These are phyloP conservation scores for Chlorella sp. DNA, from an alignment of 139 green algal species.

Conservation along the genomic window DNA sequence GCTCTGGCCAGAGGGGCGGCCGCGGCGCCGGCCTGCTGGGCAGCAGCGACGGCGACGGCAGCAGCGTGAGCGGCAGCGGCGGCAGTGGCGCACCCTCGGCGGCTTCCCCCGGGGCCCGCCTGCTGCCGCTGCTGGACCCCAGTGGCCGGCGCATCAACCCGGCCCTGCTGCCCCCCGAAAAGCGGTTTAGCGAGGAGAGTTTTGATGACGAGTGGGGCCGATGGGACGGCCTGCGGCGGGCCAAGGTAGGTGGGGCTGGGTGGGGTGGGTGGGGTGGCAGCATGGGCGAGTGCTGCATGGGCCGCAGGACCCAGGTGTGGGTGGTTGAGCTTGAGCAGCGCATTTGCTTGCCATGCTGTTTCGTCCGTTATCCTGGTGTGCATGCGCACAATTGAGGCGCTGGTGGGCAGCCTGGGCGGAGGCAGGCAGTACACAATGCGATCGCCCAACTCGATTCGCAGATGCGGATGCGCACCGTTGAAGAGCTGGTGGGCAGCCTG, in stretches of 20 bases:
- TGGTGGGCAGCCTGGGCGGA: too few species aligned
- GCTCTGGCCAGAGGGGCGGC: not conserved
- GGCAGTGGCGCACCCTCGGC: not conserved
- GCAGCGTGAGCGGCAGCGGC: not conserved
- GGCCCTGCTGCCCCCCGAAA: slow-evolving; percentile 38
- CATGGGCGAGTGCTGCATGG: not conserved
- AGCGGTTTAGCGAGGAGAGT: not conserved
- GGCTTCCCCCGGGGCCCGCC: not conserved
- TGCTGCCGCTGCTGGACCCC: slow-evolving; percentile 62
- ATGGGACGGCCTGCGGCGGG: slow-evolving; percentile 12
- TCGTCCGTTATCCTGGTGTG: too few species aligned
- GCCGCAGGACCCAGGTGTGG: too few species aligned
- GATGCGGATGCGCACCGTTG: slow-evolving; percentile 29
- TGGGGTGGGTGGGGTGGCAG: too few species aligned
- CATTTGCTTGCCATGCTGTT: too few species aligned
- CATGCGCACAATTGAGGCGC: too few species aligned
- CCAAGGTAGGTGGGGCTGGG: not conserved
- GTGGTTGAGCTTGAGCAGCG: too few species aligned
- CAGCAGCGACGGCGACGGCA: not conserved
- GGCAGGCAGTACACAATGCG: too few species aligned
- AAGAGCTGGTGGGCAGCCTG: slow-evolving; percentile 33
- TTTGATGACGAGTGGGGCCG: slow-evolving; percentile 36
- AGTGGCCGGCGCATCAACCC: slow-evolving; percentile 53
- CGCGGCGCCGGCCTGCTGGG: too few species aligned
- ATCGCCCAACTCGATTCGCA: not conserved